phyloP scores from a whole-genome alignment of 345 rosid genomes.

The Balakata baccata region DNA sequence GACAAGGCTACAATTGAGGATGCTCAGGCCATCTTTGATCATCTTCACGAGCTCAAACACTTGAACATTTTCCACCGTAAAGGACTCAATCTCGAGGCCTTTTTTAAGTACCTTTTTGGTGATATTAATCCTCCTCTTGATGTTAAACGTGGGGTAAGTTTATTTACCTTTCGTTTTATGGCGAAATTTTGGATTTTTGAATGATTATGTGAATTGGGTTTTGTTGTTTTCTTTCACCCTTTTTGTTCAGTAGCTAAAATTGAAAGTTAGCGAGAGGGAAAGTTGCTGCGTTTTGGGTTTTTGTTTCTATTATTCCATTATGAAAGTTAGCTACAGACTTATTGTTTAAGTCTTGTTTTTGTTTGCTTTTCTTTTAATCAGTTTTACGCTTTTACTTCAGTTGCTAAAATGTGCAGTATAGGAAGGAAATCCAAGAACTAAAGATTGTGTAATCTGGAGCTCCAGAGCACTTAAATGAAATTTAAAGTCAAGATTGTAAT shows the following conservation, averaged over 20 bases:
- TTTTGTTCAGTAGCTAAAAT: background rate
- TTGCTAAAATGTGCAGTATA: background rate
- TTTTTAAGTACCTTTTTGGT: conserved; percentile 59
- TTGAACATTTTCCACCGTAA: conserved; percentile 33
- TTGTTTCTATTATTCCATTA: background rate
- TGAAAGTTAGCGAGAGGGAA: background rate
- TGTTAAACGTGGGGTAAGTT: conserved; percentile 43
- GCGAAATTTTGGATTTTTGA: background rate
- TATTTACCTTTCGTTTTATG: background rate
- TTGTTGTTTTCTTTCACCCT: conserved; percentile 1
- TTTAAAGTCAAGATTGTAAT: background rate
- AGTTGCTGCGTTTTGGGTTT: background rate
- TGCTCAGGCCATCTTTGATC: conserved; percentile 54
- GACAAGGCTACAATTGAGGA: conserved; percentile 37
- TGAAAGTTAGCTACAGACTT: background rate
- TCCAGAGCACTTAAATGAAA: background rate
- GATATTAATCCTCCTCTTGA: conserved; percentile 49
- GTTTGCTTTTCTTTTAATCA: background rate
- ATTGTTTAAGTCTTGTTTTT: background rate
- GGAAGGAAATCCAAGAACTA: conserved; percentile 7
- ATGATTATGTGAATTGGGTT: background rate
- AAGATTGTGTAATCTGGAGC: background rate
- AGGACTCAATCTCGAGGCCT: conserved; percentile 60
- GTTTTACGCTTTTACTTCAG: background rate
- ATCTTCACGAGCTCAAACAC: conserved; percentile 42